These are phyloP conservation scores for Teratosphaeria gauchensis DNA, from an alignment of 2,329 filamentous ascomycete species.

Conservation along the genomic window DNA sequence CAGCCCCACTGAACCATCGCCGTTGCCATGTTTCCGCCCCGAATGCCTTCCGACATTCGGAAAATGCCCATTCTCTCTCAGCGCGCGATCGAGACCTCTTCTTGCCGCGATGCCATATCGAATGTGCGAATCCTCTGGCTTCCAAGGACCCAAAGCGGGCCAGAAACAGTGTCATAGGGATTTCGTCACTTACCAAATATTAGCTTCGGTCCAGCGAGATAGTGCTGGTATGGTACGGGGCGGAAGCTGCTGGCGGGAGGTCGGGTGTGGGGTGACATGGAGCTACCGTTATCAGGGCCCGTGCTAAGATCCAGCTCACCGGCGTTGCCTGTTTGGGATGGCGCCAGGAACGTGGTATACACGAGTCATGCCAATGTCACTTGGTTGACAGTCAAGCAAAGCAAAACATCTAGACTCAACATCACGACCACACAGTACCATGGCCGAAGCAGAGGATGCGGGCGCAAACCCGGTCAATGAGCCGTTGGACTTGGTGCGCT, in stretches of 20 bases:
- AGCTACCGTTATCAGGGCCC: background rate
- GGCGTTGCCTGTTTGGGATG: background rate
- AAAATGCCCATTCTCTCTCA: background rate
- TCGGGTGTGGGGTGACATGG: background rate
- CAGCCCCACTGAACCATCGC: background rate
- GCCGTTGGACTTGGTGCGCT: conserved; percentile 88
- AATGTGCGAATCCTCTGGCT: background rate
- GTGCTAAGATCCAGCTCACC: background rate
- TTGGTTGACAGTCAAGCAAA: background rate
- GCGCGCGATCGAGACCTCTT: background rate
- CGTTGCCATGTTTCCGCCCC: background rate
- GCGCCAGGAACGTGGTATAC: background rate
- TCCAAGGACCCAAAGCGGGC: conserved; percentile 15
- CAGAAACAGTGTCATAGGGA: conserved; percentile 16
- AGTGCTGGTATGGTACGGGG: background rate
- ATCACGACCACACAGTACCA: conserved; percentile 30
- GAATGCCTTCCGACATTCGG: background rate
- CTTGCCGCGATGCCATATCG: conserved; percentile 1
- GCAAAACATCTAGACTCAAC: background rate
- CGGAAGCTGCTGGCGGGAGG: background rate
- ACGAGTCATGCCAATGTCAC: background rate
- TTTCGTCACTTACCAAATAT: background rate
- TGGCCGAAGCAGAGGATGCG: conserved; percentile 70
- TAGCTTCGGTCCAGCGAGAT: background rate
- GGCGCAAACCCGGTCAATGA: conserved; percentile 59